Evolutionary conservation across 768 basidiomycete genomes (phyloP), one percentile per base, ranked within the genome.

Genomic region (Boletus tomentosulus): DNA sequence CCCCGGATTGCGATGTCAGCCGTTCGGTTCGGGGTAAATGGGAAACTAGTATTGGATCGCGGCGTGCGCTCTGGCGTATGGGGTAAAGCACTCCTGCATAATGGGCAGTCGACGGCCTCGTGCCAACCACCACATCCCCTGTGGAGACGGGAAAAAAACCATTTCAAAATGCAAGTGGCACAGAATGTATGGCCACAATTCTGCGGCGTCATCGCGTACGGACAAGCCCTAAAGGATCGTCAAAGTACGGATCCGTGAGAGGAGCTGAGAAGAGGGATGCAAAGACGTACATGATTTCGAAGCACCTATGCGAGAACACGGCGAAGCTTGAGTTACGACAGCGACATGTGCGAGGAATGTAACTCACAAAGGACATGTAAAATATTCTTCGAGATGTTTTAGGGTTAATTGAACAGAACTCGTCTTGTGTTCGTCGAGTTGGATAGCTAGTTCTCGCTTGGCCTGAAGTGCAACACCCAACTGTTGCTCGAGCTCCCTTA

Each of bases 131-230:
- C 84, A 62, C 86, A 87, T 1, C 72, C 73, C 45, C 71, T 73
- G 67, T 87, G 85, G 28, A 86, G 69, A 46, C 80, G 79, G 61
- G 84, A 82, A 72, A 86, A 86, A 69, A 82, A 81, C 82, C 84
- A 85, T 62, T 80, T 81, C 30, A 87, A 66, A 56, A 85, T 82
- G 68, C 84, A 86, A 46, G 82, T 69, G 30, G 81, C 79, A 63
- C 84, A 87, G 62, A 84, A 87, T 4, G 84, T 79, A 62, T 88
- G 86, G 10, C 86, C 86, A 56, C 86, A 87, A 38, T 72, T 69
- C 13, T 72, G 73, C 16, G 82, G 78, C 53, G 74, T 78, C 39
- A 86, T 69, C 31, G 71, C 70, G 62, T 83, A 83, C 8, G 86
- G 86, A 57, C 76, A 76, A 2, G 84, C 81, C 57, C 73, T 76